phyloP scores from a whole-genome alignment of 768 basidiomycete genomes.

The Panaeolus papilionaceus region DNA sequence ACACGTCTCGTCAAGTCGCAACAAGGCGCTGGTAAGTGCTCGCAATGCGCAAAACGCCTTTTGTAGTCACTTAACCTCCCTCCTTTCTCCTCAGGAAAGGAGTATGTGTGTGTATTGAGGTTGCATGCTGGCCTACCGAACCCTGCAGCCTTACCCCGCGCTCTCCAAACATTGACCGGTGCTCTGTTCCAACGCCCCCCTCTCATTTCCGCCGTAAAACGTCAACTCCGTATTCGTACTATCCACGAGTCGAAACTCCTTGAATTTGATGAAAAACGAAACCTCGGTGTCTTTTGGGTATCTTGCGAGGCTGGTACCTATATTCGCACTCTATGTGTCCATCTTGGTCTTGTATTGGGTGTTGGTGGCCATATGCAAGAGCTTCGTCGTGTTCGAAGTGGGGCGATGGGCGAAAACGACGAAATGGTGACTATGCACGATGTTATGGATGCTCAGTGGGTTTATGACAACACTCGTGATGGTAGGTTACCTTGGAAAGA shows the following conservation, averaged over 20 bases:
- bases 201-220: slow-evolving; percentile 98
- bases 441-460: slow-evolving; percentile 98
- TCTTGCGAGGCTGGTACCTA: slow-evolving; percentile 98
- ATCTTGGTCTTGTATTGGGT: slow-evolving; percentile 91
- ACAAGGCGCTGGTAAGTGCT: slow-evolving; percentile 85
- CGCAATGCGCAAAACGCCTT: slow-evolving; percentile 8
- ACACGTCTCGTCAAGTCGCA: slow-evolving; percentile 98
- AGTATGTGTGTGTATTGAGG: slow-evolving; percentile 96
- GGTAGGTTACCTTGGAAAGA: slow-evolving; percentile 53
- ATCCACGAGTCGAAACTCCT: slow-evolving; percentile 95
- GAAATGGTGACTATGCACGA: slow-evolving; percentile 99
- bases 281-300: slow-evolving; percentile 97
- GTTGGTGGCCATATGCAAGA: slow-evolving; percentile 99
- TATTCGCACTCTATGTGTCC: slow-evolving; percentile 96
- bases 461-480: slow-evolving; percentile 96
- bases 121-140: slow-evolving; percentile 84
- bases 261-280: slow-evolving; percentile 97
- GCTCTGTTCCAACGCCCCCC: slow-evolving; percentile 99
- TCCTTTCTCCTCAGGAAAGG: slow-evolving; percentile 72
- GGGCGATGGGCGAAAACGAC: slow-evolving; percentile 97
- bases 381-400: slow-evolving; percentile 90
- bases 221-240: slow-evolving; percentile 95
- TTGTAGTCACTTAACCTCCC: slow-evolving; percentile 2
- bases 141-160: slow-evolving; percentile 88
- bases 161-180: slow-evolving; percentile 95